A percentile compares a stretch with the other conserved stretches of the same genome.
Conservation (phyloP, 176 grass and related monocot genomes). For the Hordeum vulgare region MorexV3_pseudomolecules_assembly NC_058519.1:73593897-73594396, state of each 20-base stretch:
- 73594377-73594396: background rate
- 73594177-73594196: slow-evolving; percentile 86
- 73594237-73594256: slow-evolving; percentile 94
- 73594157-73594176: slow-evolving; percentile 92
- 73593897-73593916: background rate
- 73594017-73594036: slow-evolving; percentile 97
- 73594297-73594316: background rate
- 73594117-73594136: slow-evolving; percentile 29
- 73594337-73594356: background rate
- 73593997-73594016: slow-evolving; percentile 67
- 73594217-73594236: slow-evolving; percentile 49
- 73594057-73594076: slow-evolving; percentile 79
- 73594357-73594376: background rate
- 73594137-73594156: slow-evolving; percentile 85
- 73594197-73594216: slow-evolving; percentile 5
- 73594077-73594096: background rate
- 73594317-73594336: background rate
- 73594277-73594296: slow-evolving; percentile 15
- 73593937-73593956: slow-evolving; percentile 47
- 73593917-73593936: slow-evolving; percentile 17
- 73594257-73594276: slow-evolving; percentile 36
- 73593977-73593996: slow-evolving; percentile 89
- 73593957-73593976: slow-evolving; percentile 89
- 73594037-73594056: slow-evolving; percentile 69
- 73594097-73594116: slow-evolving; percentile 7